A percentile compares a stretch with the other conserved stretches of the same genome.
phyloP scores from a whole-genome alignment of 768 basidiomycete genomes.

The Rhizopogon vinicolor region DNA sequence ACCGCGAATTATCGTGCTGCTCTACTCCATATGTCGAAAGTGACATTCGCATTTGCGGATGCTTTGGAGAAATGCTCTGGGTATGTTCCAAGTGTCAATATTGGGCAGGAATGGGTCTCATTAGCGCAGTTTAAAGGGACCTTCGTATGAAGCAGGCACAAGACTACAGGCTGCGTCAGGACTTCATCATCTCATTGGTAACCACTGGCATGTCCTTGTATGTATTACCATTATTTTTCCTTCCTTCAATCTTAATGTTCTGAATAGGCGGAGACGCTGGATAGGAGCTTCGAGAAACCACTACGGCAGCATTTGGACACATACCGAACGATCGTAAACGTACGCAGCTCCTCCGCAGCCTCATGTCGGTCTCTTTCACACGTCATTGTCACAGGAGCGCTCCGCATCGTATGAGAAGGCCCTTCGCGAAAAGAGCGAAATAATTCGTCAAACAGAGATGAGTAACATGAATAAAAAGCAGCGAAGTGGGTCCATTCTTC shows the following conservation, averaged over 20 bases:
- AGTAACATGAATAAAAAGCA: slow-evolving; percentile 82
- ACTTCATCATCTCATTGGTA: slow-evolving; percentile 86
- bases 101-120: not conserved
- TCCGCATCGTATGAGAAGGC: slow-evolving; percentile 79
- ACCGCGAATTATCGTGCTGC: slow-evolving; percentile 80
- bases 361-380: slow-evolving; percentile 1
- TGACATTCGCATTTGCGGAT: slow-evolving; percentile 81
- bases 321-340: slow-evolving; percentile 70
- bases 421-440: slow-evolving; percentile 76
- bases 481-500: slow-evolving; percentile 55
- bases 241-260: slow-evolving; percentile 3
- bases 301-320: slow-evolving; percentile 79
- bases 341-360: slow-evolving; percentile 28
- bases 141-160: slow-evolving; percentile 74
- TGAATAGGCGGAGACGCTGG: slow-evolving; percentile 73
- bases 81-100: slow-evolving; percentile 37
- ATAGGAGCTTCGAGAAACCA: slow-evolving; percentile 87
- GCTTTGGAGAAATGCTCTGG: slow-evolving; percentile 81
- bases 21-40: slow-evolving; percentile 75
- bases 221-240: slow-evolving; percentile 22
- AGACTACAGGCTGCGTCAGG: slow-evolving; percentile 84
- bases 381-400: slow-evolving; percentile 55
- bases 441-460: slow-evolving; percentile 82
- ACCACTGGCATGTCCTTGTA: slow-evolving; percentile 90
- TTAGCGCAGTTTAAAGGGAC: slow-evolving; percentile 62